Base-by-base conservation (phyloP, 2,329 filamentous ascomycete species). In the Colletotrichum truncatum region DNA sequence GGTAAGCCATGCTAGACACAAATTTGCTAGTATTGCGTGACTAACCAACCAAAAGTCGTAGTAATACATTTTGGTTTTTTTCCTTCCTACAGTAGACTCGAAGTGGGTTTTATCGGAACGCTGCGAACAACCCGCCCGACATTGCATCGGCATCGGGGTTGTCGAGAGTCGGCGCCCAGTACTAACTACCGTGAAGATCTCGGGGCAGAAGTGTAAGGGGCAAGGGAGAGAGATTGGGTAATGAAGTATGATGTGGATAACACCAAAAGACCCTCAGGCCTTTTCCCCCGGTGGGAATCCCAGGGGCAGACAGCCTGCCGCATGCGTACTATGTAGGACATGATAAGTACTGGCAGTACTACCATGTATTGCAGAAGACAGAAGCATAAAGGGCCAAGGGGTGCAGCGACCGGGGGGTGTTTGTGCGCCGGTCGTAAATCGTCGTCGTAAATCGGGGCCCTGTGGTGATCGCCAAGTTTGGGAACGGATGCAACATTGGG, bases 391-490 rank as follows among this genome's bases (percentile, higher is more conserved):
- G 30, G 7, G 12, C 6, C 30, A 12, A 32, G 12, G 30, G 7
- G 30, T 12, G n/a, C n/a, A n/a, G n/a, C n/a, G n/a, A n/a, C n/a
- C n/a, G n/a, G 10, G 32, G 12, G 9, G 25, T 18, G 45, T 23
- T 39, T 49, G 43, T 51, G 53, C 34, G 43, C 30, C 26, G 16
- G 18, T 26, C 57, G 57, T 65, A 62, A 51, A 49, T 49, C 46
- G 36, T 14, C n/a, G 46, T 34, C 46, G 46, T 49, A 49, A 18
- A 49, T 49, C 28, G 43, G 49, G 36, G 49, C 26, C 53, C 54
- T 57, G 32, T 41, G 34, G 25, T 63, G 51, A 66, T 63, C 41
- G 51, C 43, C 51, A 43, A 45, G 49, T 62, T 45, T n/a, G n/a
- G 43, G 30, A 63, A 38, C 49, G 41, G 43, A 34, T 56, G 57